Evolutionary conservation across 768 basidiomycete species (phyloP).

Genomic region (Postia placenta): DNA sequence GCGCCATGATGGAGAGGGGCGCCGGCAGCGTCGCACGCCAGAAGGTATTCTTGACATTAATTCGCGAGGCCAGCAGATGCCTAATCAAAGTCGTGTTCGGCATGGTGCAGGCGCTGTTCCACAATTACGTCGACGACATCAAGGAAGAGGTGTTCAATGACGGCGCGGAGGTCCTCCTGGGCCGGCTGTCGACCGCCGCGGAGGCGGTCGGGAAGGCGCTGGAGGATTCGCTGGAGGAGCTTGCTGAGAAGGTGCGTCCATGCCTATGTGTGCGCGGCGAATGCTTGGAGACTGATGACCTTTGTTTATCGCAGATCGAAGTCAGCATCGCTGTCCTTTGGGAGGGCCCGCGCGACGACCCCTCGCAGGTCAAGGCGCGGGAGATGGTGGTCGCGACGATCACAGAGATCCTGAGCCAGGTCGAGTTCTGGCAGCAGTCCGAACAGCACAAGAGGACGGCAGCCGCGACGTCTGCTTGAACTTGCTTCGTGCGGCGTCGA

Average conservation of each 20-base stretch:
- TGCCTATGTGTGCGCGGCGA: background rate
- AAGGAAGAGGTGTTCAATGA: slow-evolving; percentile 49
- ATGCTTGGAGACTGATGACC: background rate
- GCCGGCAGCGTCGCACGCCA: slow-evolving; percentile 53
- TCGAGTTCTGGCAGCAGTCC: slow-evolving; percentile 39
- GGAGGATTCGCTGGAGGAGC: slow-evolving; percentile 36
- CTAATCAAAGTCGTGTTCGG: background rate
- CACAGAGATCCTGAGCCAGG: slow-evolving; percentile 34
- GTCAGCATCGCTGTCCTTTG: slow-evolving; percentile 55
- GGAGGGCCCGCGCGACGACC: slow-evolving; percentile 47
- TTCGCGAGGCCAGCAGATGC: slow-evolving; percentile 1
- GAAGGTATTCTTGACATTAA: slow-evolving; percentile 34
- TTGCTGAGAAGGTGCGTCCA: slow-evolving; percentile 48
- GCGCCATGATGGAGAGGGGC: slow-evolving; percentile 49
- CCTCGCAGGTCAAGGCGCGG: slow-evolving; percentile 36
- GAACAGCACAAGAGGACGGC: slow-evolving; percentile 3
- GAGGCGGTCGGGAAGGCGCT: slow-evolving; percentile 45
- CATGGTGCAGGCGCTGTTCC: slow-evolving; percentile 39
- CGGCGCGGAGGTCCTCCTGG: slow-evolving; percentile 45
- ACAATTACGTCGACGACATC: slow-evolving; percentile 32
- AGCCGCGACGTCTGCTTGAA: background rate
- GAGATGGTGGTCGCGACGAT: slow-evolving; percentile 33
- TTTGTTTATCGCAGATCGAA: slow-evolving; percentile 31
- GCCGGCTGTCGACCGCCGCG: slow-evolving; percentile 38
- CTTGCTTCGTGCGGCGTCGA: too few relatives aligned